Percentiles rank a stretch among this genome's conserved stretches.
phyloP scores from a whole-genome alignment of 108 stramenopile species.

The Skeletonema grethae region DNA sequence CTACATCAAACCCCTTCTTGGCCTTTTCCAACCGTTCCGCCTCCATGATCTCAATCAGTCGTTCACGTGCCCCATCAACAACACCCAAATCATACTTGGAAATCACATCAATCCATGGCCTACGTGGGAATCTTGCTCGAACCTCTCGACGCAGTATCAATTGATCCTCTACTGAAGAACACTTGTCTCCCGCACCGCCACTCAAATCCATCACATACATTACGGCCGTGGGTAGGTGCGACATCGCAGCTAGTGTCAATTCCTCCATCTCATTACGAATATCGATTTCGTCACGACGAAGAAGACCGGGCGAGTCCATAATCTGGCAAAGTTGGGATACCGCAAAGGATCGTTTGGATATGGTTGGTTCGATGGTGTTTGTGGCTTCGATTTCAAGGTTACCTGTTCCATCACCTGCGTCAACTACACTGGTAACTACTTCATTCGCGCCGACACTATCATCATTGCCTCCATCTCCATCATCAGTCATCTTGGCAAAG shows the following conservation, averaged over 20 bases:
- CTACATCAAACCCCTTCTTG: conserved; percentile 3
- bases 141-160: conserved; percentile 82
- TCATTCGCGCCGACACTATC: conserved; percentile 42
- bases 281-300: conserved; percentile 71
- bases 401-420: conserved; percentile 20
- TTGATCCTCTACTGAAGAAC: conserved; percentile 85
- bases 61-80: conserved; percentile 72
- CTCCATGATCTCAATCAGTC: conserved; percentile 64
- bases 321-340: conserved; percentile 65
- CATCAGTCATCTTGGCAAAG: conserved; percentile 6
- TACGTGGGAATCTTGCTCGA: conserved; percentile 80
- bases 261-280: conserved; percentile 96
- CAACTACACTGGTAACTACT: conserved; percentile 32
- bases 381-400: neutral
- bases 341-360: conserved; percentile 34
- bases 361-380: conserved; percentile 55
- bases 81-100: conserved; percentile 87
- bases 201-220: conserved; percentile 97
- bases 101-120: conserved; percentile 98
- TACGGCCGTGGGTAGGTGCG: conserved; percentile 94
- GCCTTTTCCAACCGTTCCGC: conserved; percentile 25
- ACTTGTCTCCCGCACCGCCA: conserved; percentile 88
- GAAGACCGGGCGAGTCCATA: conserved; percentile 95
- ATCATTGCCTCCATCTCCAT: neutral
- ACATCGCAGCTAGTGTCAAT: conserved; percentile 94